phyloP scores from a whole-genome alignment of 768 basidiomycete species.

The Leccinum subtestaceum region DNA sequence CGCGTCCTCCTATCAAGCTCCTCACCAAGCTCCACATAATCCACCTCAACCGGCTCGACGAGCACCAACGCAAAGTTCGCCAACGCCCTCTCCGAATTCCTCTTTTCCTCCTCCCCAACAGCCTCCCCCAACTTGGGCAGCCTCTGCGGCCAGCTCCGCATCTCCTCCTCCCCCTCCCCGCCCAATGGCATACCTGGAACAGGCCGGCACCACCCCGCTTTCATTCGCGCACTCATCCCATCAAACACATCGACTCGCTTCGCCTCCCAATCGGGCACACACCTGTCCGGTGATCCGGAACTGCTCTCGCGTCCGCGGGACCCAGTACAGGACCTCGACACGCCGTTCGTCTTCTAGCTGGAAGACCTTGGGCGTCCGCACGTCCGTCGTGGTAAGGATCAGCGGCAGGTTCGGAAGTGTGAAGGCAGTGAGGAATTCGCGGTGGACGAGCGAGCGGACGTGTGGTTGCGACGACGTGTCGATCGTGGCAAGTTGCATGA shows the following conservation, averaged over 20 bases:
- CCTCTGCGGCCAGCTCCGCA: constrained; percentile 57
- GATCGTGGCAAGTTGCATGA: constrained; percentile 48
- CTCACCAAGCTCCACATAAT: constrained; percentile 62
- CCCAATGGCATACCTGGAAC: constrained; percentile 54
- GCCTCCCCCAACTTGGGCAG: constrained; percentile 50
- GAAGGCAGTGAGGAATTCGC: constrained; percentile 50
- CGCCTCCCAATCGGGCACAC: constrained; percentile 53
- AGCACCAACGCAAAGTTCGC: constrained; percentile 71
- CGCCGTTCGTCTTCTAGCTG: constrained; percentile 46
- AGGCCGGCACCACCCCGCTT: constrained; percentile 71
- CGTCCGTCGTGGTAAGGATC: constrained; percentile 66
- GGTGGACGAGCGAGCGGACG: constrained; percentile 65
- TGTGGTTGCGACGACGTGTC: constrained; percentile 40
- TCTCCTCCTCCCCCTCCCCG: constrained; percentile 50
- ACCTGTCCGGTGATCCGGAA: constrained; percentile 65
- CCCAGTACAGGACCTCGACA: constrained; percentile 76
- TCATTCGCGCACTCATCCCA: constrained; percentile 57
- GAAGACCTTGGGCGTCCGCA: constrained; percentile 64
- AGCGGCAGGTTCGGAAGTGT: constrained; percentile 45
- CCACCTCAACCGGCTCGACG: constrained; percentile 68
- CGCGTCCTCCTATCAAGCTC: constrained; percentile 56
- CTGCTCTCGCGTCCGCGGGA: constrained; percentile 62
- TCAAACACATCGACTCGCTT: constrained; percentile 59
- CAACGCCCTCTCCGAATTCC: constrained; percentile 52
- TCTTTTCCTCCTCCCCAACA: constrained; percentile 41